A percentile compares a stretch with the other conserved stretches of the same genome.
Conservation (phyloP, 106 monocot species). For the Allium fistulosum region DNA sequence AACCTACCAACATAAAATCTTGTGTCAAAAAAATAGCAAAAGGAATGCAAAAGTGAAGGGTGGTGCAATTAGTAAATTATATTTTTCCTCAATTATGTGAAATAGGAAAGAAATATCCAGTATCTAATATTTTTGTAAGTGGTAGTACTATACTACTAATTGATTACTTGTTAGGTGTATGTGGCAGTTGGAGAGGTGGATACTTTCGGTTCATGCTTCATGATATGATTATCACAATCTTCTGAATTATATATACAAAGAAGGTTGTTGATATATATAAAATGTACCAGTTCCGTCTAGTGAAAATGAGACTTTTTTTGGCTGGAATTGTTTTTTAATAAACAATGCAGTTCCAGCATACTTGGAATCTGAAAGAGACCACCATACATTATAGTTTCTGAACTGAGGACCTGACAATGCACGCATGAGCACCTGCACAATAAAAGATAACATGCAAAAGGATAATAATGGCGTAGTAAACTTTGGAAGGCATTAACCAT, state of each 20-base stretch:
- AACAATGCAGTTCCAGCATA: constrained; percentile 93
- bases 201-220: too few species aligned
- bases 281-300: constrained; percentile 54
- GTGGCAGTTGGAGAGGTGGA: too few species aligned
- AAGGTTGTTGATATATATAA: neutral
- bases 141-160: neutral
- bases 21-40: neutral
- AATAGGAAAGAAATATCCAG: neutral
- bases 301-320: constrained; percentile 67
- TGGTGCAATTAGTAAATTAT: too few species aligned
- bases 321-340: constrained; percentile 67
- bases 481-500: too few species aligned
- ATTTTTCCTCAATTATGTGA: neutral
- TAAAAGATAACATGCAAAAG: too few species aligned
- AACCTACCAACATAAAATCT: constrained; percentile 31
- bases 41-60: too few species aligned
- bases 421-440: constrained; percentile 56
- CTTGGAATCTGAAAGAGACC: constrained; percentile 99
- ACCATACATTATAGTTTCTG: constrained; percentile 74
- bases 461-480: too few species aligned
- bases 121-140: neutral
- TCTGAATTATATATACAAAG: too few species aligned
- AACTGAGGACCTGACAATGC: constrained; percentile 71
- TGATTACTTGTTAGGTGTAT: neutral
- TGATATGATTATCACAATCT: too few species aligned